Conservation (phyloP, 208 protist genomes). For the Spongospora subterranea region DNA sequence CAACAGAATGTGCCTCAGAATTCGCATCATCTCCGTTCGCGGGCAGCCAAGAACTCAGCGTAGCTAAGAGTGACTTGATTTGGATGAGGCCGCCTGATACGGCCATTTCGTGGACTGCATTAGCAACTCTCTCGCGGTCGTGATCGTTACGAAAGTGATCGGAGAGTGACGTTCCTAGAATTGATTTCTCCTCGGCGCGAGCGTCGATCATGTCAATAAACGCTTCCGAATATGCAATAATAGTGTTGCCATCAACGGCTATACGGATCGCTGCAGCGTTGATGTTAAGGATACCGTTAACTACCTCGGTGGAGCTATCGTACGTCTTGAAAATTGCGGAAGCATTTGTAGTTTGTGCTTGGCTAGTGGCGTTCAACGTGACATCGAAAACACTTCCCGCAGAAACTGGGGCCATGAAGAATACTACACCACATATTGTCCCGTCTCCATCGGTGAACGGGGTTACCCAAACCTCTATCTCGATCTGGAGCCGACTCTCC, state of each 20-base stretch:
- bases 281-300: not conserved
- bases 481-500: conserved; percentile 40
- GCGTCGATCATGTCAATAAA: conserved; percentile 34
- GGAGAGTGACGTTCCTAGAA: conserved; percentile 20
- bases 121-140: not conserved
- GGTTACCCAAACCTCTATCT: not conserved
- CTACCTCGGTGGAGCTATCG: conserved; percentile 1
- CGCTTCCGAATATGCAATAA: not conserved
- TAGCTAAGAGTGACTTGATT: not conserved
- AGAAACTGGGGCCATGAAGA: conserved; percentile 29
- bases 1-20: not conserved
- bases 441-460: conserved; percentile 14
- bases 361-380: not conserved
- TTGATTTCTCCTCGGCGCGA: not conserved
- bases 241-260: not conserved
- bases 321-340: conserved; percentile 7
- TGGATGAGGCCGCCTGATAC: conserved; percentile 3
- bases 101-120: not conserved
- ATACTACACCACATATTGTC: not conserved
- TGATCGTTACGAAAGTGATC: not conserved
- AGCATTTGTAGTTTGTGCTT: not conserved
- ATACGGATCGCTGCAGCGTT: not conserved
- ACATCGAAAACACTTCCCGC: conserved; percentile 26
- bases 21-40: not conserved
- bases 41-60: not conserved